Evolutionary conservation across 1,284 basidiomycete genomes (phyloP).

Genomic region (Cryptococcus sp.): DNA sequence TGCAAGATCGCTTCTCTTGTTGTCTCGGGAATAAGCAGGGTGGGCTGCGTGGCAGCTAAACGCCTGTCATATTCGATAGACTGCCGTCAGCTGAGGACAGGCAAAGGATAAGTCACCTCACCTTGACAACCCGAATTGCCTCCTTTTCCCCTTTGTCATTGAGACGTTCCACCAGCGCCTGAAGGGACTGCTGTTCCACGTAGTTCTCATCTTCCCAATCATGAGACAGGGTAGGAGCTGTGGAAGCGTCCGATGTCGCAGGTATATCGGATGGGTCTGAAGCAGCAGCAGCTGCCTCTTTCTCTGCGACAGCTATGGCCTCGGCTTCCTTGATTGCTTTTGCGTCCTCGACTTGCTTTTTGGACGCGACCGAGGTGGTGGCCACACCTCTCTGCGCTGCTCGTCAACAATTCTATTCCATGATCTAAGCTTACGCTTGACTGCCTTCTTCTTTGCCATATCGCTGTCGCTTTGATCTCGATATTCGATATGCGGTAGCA

Average conservation of each 20-base stretch:
- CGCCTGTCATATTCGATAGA: conserved; percentile 78
- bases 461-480: neutral
- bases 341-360: conserved; percentile 56
- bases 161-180: conserved; percentile 65
- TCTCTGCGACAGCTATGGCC: conserved; percentile 14
- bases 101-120: conserved; percentile 25
- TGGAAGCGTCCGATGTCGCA: neutral
- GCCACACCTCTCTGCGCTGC: conserved; percentile 62
- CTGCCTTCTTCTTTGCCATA: conserved; percentile 82
- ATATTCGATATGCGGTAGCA: too few species aligned
- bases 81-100: conserved; percentile 48
- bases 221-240: neutral
- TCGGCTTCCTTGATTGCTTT: conserved; percentile 21
- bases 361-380: conserved; percentile 70
- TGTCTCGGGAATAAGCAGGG: conserved; percentile 60
- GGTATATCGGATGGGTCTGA: conserved; percentile 10
- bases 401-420: conserved; percentile 3
- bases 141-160: conserved; percentile 90
- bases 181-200: conserved; percentile 12
- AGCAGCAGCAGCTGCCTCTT: conserved; percentile 10
- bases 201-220: conserved; percentile 26
- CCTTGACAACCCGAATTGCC: conserved; percentile 63
- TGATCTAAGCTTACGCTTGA: conserved; percentile 59
- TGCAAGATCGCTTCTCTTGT: conserved; percentile 50
- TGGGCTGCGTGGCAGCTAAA: conserved; percentile 62